These are phyloP conservation scores for Amanita polypyramis DNA, from an alignment of 768 basidiomycete species.

Conservation along the genomic window DNA sequence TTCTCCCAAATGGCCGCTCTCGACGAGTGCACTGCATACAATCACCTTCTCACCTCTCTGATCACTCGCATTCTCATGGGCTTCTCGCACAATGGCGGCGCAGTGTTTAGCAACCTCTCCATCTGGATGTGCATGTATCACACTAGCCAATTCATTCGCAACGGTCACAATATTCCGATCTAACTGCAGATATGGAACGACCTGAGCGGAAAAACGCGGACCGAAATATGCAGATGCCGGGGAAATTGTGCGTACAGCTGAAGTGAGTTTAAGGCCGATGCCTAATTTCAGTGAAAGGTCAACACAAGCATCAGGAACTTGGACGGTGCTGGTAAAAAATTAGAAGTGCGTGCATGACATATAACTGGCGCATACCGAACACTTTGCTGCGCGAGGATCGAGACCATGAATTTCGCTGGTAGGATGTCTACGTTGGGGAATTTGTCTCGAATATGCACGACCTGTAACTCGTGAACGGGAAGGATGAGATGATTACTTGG, in stretches of 20 bases:
- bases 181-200: slow-evolving; percentile 38
- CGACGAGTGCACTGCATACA: slow-evolving; percentile 47
- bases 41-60: slow-evolving; percentile 39
- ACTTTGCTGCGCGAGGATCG: slow-evolving; percentile 42
- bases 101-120: slow-evolving; percentile 46
- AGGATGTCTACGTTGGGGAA: slow-evolving; percentile 36
- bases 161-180: slow-evolving; percentile 40
- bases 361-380: slow-evolving; percentile 26
- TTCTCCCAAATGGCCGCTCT: slow-evolving; percentile 38
- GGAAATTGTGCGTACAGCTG: slow-evolving; percentile 49
- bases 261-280: slow-evolving; percentile 47
- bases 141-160: slow-evolving; percentile 44
- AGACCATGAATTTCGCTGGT: slow-evolving; percentile 29
- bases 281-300: slow-evolving; percentile 43
- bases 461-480: slow-evolving; percentile 48
- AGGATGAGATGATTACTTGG: slow-evolving; percentile 29
- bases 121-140: slow-evolving; percentile 35
- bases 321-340: slow-evolving; percentile 31
- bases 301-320: slow-evolving; percentile 34
- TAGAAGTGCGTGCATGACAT: background rate
- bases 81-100: slow-evolving; percentile 41
- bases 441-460: slow-evolving; percentile 37
- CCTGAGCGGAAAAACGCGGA: slow-evolving; percentile 41
- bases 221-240: slow-evolving; percentile 47
- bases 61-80: slow-evolving; percentile 36